phyloP scores from a whole-genome alignment of 2,329 filamentous ascomycete species.

The Calonectria honghensis region DNA sequence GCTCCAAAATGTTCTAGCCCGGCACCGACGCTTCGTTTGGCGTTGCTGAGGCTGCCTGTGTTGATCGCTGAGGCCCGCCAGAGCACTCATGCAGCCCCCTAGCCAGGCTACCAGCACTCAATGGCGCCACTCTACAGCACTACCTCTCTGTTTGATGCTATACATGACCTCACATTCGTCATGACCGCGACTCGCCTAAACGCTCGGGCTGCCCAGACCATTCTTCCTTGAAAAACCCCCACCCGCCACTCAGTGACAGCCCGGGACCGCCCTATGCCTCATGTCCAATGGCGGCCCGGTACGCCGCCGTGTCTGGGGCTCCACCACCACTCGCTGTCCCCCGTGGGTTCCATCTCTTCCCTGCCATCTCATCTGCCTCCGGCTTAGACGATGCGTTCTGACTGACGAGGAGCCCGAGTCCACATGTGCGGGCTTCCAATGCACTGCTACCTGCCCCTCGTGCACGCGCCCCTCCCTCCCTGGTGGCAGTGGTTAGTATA shows the following conservation, averaged over 20 bases:
- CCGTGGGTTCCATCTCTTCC: conserved; percentile 30
- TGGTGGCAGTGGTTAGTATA: background rate
- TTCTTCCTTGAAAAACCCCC: conserved; percentile 17
- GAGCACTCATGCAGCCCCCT: background rate
- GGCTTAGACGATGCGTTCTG: background rate
- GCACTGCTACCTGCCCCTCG: conserved; percentile 3
- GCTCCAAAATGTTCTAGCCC: conserved; percentile 14
- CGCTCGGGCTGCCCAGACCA: conserved; percentile 16
- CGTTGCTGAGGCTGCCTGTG: background rate
- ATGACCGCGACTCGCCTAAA: conserved; percentile 19
- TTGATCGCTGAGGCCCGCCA: conserved; percentile 6
- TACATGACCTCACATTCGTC: conserved; percentile 33
- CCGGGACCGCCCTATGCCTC: conserved; percentile 18
- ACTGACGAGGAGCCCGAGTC: conserved; percentile 4
- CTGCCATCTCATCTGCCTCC: background rate
- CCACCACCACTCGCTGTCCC: conserved; percentile 36
- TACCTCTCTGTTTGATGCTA: conserved; percentile 6
- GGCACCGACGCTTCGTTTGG: conserved; percentile 15
- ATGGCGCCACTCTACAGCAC: conserved; percentile 5
- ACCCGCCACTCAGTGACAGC: conserved; percentile 16
- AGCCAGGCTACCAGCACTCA: conserved; percentile 1
- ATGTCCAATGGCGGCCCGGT: background rate
- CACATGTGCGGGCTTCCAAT: background rate
- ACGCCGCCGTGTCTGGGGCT: conserved; percentile 12
- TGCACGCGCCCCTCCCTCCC: background rate